These are phyloP conservation scores for Moelleriella libera DNA, from an alignment of 2,329 filamentous ascomycete genomes.

Conservation along the genomic window DNA sequence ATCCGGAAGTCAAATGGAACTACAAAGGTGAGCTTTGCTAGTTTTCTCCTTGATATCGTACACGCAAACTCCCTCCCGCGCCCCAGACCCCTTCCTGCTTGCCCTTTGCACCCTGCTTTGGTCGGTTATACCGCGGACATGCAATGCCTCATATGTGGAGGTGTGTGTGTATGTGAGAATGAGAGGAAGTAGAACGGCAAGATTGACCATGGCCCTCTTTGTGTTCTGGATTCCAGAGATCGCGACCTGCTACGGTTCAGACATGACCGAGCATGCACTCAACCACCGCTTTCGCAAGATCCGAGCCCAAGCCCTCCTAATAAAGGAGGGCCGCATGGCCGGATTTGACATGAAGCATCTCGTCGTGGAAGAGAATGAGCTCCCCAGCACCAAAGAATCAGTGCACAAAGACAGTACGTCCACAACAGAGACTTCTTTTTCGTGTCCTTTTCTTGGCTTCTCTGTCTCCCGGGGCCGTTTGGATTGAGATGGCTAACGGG, in stretches of 20 bases:
- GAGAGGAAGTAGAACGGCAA: conserved; percentile 5
- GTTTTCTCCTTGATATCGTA: conserved; percentile 1
- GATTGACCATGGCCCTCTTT: conserved; percentile 11
- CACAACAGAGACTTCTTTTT: background rate
- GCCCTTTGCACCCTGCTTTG: background rate
- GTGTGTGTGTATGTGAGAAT: background rate
- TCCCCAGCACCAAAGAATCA: conserved; percentile 22
- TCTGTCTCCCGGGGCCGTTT: background rate
- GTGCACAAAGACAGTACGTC: conserved; percentile 26
- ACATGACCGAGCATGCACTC: conserved; percentile 29
- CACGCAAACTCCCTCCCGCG: background rate
- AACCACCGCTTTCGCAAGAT: conserved; percentile 38
- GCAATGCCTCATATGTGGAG: background rate
- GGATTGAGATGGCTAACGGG: background rate
- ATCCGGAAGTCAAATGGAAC: conserved; percentile 39
- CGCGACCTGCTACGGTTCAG: conserved; percentile 31
- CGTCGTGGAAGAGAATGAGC: conserved; percentile 16
- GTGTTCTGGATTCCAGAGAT: conserved; percentile 26
- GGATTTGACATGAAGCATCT: conserved; percentile 29
- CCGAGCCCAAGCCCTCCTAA: conserved; percentile 24
- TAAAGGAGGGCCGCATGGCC: conserved; percentile 19
- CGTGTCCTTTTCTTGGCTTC: background rate
- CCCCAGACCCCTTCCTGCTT: background rate
- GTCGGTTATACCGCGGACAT: too few species aligned
- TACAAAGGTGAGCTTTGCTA: conserved; percentile 39